A percentile compares a stretch with the other conserved stretches of the same genome.
These are phyloP conservation scores for Chytriomyces sp. DNA, from an alignment of 192 early-diverging fungal species.

Conservation along the genomic window DNA sequence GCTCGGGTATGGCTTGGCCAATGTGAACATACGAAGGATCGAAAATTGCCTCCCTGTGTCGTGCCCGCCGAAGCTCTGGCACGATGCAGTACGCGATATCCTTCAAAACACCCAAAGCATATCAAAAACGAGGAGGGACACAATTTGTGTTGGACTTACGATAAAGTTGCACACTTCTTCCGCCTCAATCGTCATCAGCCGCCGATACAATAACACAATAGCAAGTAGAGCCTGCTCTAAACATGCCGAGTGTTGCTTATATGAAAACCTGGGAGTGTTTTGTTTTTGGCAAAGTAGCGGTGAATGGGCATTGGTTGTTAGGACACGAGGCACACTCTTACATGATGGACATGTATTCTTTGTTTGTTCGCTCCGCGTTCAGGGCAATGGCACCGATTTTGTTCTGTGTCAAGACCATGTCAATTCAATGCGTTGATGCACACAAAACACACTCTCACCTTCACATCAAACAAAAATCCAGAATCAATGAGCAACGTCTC, in stretches of 20 bases:
- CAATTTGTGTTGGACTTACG: neutral
- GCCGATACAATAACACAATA: constrained; percentile 5
- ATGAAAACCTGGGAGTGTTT: constrained; percentile 11
- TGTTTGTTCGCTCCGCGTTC: constrained; percentile 4
- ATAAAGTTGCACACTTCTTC: constrained; percentile 22
- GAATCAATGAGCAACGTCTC: constrained; percentile 15
- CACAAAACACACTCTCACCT: neutral
- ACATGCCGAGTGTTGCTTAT: neutral
- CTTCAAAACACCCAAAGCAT: neutral
- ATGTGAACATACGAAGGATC: neutral
- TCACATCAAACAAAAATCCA: constrained; percentile 7
- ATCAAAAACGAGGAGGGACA: neutral
- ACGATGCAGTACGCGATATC: constrained; percentile 3
- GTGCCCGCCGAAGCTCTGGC: constrained; percentile 20
- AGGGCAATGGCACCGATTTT: constrained; percentile 8
- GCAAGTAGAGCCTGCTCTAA: constrained; percentile 13
- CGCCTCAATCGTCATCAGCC: constrained; percentile 25
- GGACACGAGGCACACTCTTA: neutral
- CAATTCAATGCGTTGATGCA: neutral
- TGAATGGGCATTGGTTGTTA: neutral
- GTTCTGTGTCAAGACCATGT: neutral
- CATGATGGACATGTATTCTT: constrained; percentile 13
- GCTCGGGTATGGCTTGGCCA: neutral
- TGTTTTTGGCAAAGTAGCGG: neutral
- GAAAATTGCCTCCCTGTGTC: constrained; percentile 8